phyloP scores from a whole-genome alignment of 345 rosid genomes.

The Anacardium occidentale region DNA sequence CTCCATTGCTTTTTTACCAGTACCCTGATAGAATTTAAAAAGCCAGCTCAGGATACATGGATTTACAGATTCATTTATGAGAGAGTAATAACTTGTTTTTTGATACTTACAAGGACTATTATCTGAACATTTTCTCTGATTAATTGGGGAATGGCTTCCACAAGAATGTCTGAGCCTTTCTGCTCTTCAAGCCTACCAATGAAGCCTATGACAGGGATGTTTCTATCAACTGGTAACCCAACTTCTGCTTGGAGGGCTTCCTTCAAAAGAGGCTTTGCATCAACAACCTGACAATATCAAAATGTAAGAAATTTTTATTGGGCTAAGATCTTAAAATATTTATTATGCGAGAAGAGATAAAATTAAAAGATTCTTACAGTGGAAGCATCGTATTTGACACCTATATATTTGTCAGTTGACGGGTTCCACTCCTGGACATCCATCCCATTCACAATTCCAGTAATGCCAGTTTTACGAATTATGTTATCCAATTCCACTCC shows the following conservation, averaged over 20 bases:
- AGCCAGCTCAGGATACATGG: not conserved
- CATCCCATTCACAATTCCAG: constrained; percentile 35
- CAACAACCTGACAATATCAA: constrained; percentile 21
- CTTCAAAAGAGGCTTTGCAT: constrained; percentile 33
- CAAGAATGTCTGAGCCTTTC: constrained; percentile 38
- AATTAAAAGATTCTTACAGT: constrained; percentile 18
- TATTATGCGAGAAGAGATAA: not conserved
- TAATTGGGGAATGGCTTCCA: constrained; percentile 31
- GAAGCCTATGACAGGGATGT: constrained; percentile 32
- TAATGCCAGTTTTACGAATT: constrained; percentile 18
- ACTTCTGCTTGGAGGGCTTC: constrained; percentile 38
- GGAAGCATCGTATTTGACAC: constrained; percentile 29
- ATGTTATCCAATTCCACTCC: constrained; percentile 34
- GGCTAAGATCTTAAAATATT: not conserved
- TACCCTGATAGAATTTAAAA: constrained; percentile 17
- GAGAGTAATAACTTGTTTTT: too few species aligned
- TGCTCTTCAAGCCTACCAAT: constrained; percentile 35
- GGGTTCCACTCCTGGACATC: constrained; percentile 41
- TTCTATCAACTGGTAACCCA: constrained; percentile 30
- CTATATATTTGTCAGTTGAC: constrained; percentile 20
- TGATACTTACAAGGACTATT: constrained; percentile 29
- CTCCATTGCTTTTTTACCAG: constrained; percentile 33
- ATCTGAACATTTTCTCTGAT: constrained; percentile 26
- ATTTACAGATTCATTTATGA: too few species aligned
- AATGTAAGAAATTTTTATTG: not conserved